phyloP scores from a whole-genome alignment of 2,329 filamentous ascomycete species.

The Fusarium clavum region DNA sequence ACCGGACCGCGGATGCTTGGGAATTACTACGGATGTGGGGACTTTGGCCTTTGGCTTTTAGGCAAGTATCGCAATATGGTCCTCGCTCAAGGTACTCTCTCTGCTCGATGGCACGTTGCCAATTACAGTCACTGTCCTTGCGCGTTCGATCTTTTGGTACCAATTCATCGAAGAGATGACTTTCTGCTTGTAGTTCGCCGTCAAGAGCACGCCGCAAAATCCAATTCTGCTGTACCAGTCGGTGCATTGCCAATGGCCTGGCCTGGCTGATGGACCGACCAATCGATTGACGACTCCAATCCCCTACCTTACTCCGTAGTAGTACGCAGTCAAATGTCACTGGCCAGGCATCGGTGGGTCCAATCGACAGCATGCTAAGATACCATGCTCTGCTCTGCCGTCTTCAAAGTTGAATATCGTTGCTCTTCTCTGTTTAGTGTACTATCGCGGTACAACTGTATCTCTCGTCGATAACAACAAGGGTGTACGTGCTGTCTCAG shows the following conservation, averaged over 20 bases:
- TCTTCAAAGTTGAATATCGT: constrained; percentile 16
- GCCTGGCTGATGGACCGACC: not conserved
- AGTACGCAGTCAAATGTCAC: constrained; percentile 29
- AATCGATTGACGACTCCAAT: constrained; percentile 7
- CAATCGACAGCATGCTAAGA: not conserved
- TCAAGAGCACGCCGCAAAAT: constrained; percentile 10
- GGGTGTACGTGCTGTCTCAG: constrained; percentile 24
- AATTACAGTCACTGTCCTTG: constrained; percentile 9
- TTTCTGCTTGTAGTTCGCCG: constrained; percentile 3
- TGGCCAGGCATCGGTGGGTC: constrained; percentile 22
- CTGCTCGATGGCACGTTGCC: constrained; percentile 10
- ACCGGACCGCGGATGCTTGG: constrained; percentile 12
- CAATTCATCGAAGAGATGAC: constrained; percentile 1
- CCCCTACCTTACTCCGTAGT: not conserved
- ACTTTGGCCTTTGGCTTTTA: not conserved
- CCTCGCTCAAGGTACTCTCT: constrained; percentile 16
- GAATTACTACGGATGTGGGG: constrained; percentile 14
- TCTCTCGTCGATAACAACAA: constrained; percentile 9
- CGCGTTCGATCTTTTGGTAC: not conserved
- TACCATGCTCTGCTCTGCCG: constrained; percentile 12
- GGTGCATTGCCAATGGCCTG: not conserved
- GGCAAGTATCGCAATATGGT: constrained; percentile 24
- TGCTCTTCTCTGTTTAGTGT: constrained; percentile 2
- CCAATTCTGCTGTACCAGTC: not conserved
- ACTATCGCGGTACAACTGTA: constrained; percentile 2